Evolutionary conservation across 148 eudicot species (phyloP), one percentile per base, ranked within the genome.

Genomic region (Nepenthes gracilis): DNA sequence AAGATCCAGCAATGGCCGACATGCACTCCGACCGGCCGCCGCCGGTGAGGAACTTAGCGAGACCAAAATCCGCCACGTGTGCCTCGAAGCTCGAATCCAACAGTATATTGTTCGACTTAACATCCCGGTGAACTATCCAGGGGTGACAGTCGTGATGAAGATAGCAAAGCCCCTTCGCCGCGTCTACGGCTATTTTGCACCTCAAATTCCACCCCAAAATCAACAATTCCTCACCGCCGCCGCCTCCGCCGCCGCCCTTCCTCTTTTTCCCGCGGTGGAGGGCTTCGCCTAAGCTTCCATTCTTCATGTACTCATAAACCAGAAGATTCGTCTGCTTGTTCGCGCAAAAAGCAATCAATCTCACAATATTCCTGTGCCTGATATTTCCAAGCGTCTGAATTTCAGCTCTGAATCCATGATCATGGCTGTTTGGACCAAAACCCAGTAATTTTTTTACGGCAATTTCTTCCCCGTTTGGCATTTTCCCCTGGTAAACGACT

Each of bases 401-500:
- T 50, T 66, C 70, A 23, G 70, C 67, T 6, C 51, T 81, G 69
- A 80, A 83, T 9, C 85, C 82, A 2, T 81, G 81, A 43, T 83
- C 85, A 23, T 80, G 82, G 5, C 78, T 64, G 1, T 82, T 23
- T 23, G 23, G 77, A n/a, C 85, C 88, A 1, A 81, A 74, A 59
- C 75, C 74, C 77, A 80, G 77, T 54, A 83, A 67, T 47, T 82
- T 73, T 64, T 83, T 83, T 9, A 83, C 85, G 1, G 85, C 88
- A 36, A 83, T 78, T 4, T 55, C 48, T 57, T 74, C 77, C 5
- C 78, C 78, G 49, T 67, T 78, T 1, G 79, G 81, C 83, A 81
- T 78, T 4, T 63, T 71, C 49, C 85, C 88, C 62, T 83, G 80
- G 75, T 83, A 83, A 11, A 83, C 88, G 47, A 78, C 75, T 1